Evolutionary conservation across 371 early-diverging fungal genomes (phyloP).

Genomic region (Mucor indicus): DNA sequence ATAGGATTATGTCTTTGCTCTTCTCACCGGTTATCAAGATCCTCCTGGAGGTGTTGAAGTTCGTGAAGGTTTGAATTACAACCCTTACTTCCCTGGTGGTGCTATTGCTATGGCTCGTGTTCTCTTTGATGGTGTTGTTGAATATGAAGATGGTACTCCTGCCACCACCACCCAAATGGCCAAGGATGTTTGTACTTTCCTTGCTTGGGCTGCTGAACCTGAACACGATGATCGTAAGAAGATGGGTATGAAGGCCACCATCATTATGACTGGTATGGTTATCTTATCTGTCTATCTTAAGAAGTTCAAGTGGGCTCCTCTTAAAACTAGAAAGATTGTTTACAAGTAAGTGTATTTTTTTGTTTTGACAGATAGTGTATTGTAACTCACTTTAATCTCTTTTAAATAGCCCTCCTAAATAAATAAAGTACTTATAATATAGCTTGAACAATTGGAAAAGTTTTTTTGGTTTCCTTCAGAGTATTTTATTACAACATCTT

Average conservation of each 20-base stretch:
- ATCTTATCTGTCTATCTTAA: slow-evolving; percentile 72
- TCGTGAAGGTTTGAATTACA: slow-evolving; percentile 96
- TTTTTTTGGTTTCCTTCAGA: too few species aligned
- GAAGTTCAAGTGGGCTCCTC: slow-evolving; percentile 74
- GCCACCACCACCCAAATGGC: slow-evolving; percentile 97
- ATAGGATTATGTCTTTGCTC: slow-evolving; percentile 92
- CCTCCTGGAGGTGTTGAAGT: slow-evolving; percentile 94
- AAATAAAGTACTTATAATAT: too few species aligned
- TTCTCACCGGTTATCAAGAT: slow-evolving; percentile 94
- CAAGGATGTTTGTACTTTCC: slow-evolving; percentile 94
- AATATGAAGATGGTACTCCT: slow-evolving; percentile 96
- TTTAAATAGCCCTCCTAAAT: too few species aligned
- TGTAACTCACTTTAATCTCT: too few species aligned
- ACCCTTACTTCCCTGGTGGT: slow-evolving; percentile 99
- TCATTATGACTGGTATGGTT: slow-evolving; percentile 58
- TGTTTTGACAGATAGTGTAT: too few species aligned
- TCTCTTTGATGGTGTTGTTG: slow-evolving; percentile 92
- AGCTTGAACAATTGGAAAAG: too few species aligned
- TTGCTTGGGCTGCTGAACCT: slow-evolving; percentile 95
- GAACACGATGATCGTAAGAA: slow-evolving; percentile 96
- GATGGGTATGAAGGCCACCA: slow-evolving; percentile 90
- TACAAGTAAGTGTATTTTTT: slow-evolving; percentile 69
- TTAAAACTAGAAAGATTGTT: slow-evolving; percentile 82
- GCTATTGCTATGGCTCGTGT: slow-evolving; percentile 97
- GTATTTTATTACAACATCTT: too few species aligned